A percentile compares a stretch with the other conserved stretches of the same genome.
Conservation (phyloP, 225 moss, liverwort and hornwort species). For the Pseudoscleropodium purum region DNA sequence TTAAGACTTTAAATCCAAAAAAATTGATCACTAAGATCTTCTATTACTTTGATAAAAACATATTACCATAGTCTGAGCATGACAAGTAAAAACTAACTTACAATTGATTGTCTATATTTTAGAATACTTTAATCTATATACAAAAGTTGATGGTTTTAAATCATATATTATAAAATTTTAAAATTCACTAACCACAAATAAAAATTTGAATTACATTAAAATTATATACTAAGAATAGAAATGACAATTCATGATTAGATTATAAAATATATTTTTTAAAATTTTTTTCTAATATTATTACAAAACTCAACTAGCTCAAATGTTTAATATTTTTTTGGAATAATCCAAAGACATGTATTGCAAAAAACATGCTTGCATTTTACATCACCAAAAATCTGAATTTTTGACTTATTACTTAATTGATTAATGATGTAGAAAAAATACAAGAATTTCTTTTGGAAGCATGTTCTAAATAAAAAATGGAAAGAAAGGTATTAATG, state of each 20-base stretch:
- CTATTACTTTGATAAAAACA: neutral
- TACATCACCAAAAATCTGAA: neutral
- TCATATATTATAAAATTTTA: too few species aligned
- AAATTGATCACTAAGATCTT: neutral
- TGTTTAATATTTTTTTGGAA: neutral
- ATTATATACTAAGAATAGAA: too few species aligned
- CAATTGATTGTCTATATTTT: too few species aligned
- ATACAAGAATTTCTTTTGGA: neutral
- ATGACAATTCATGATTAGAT: neutral
- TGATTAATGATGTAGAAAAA: too few species aligned
- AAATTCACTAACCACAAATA: too few species aligned
- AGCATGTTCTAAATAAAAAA: neutral
- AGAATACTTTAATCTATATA: neutral
- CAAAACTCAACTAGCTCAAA: neutral
- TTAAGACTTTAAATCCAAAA: neutral
- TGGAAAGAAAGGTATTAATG: neutral
- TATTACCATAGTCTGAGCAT: neutral
- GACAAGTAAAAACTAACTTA: neutral
- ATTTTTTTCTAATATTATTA: fast-evolving
- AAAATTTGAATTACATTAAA: neutral
- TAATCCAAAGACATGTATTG: neutral
- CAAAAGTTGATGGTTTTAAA: neutral
- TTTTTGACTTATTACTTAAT: neutral
- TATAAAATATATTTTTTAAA: too few species aligned
- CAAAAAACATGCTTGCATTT: neutral